Base-by-base conservation (phyloP, 331 rosid species). In the Cydonia oblonga region DNA sequence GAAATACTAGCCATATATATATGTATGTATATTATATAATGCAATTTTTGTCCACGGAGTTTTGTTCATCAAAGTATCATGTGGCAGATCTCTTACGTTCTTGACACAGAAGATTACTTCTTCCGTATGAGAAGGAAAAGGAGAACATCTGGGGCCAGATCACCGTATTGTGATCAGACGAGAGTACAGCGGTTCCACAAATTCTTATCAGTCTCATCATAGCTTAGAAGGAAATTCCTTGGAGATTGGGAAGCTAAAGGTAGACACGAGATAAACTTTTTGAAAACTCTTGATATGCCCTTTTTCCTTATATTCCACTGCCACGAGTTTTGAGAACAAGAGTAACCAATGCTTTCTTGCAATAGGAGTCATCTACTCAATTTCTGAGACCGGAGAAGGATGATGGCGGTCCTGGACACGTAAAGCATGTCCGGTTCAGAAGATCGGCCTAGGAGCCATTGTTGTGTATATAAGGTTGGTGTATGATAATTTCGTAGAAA, bases 21-120 rank as follows among this genome's bases (percentile, higher is more conserved):
- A n/a, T n/a, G n/a, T n/a, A n/a, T n/a, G n/a, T n/a, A n/a, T n/a
- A n/a, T n/a, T n/a, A n/a, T n/a, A n/a, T n/a, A n/a, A n/a, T n/a
- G n/a, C n/a, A n/a, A n/a, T n/a, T 19, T 42, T 65, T 42, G 32
- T 49, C 46, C 30, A 60, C 3, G 60, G 42, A 72, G 76, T 65
- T 60, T 29, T 72, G 38, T 62, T 64, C 54, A 75, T 15, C 25
- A 24, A 24, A 23, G 46, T 85, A 75, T 81, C 71, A 26, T 85
- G 46, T 77, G 75, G 84, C 96, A 91, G 97, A 89, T 89, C 79
- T 91, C 96, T 4, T 91, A 91, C 79, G 96, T 91, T 57, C 87
- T 91, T 33, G 97, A 91, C 90, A 91, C 97, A 1, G 96, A 91
- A 81, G 97, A 91, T 77, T 91, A 82, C 84, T 89, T 91, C 90